Base-by-base conservation (phyloP, 2,329 filamentous ascomycete species). In the Colletotrichum chlorophyti region DNA sequence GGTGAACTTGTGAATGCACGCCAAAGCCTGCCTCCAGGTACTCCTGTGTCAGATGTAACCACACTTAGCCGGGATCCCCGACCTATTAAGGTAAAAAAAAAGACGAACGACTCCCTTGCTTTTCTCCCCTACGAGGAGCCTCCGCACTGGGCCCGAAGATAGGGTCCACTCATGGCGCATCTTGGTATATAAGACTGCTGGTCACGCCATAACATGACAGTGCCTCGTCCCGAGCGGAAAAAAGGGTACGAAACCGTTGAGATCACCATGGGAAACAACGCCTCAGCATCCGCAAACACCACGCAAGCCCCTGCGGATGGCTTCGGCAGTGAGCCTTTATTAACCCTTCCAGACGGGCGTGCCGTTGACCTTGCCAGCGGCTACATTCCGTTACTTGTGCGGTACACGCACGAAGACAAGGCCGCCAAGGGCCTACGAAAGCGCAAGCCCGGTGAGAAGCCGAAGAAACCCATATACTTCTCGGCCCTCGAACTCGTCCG, bases 321-420 rank as follows among this genome's bases (percentile, higher is more conserved):
- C 0, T 57, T 45, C 24, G 53, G 46, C 46, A 26, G n/a, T 11
- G 45, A 57, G 24, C 24, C 46, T 1, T 24, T 57, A 5, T 26
- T 57, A 0, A 7, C 12, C 6, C 11, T 43, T 3, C 24, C 46
- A 10, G 10, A 43, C 27, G 46, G 53, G 19, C n/a, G 10, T 2
- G 14, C 26, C 11, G 10, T 45, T 6, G 14, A 45, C 38, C 14
- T 57, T 7, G 24, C 53, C 7, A 21, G 17, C 6, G 46, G 53
- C 17, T 57, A 57, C 38, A 32, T 51, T 5, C 46, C 53, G 6
- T 31, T 51, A 3, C 9, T 57, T 3, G 31, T 31, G 0, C 46
- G 38, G 3, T 57, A 43, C 11, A 57, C 53, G 1, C 31, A 19
- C 14, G 53, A 57, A 23, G 53, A 57, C 46, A 57, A 51, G 11